These are phyloP conservation scores for Scheffersomyces stipitis DNA, from an alignment of 805 yeast species.

Conservation along the genomic window DNA sequence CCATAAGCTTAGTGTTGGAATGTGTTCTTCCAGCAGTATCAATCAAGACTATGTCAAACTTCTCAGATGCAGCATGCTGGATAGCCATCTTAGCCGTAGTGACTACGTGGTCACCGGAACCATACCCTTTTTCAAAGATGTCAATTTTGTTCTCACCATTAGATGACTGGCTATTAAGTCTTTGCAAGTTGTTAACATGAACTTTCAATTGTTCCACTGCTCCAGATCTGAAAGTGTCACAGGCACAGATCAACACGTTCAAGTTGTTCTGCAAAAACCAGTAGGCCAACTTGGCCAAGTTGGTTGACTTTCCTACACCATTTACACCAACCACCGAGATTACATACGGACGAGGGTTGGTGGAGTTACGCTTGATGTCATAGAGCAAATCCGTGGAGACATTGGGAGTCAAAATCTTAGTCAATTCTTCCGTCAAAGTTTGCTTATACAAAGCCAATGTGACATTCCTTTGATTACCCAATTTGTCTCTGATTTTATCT, in stretches of 20 bases:
- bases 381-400: conserved; percentile 84
- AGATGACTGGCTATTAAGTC: conserved; percentile 55
- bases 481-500: conserved; percentile 63
- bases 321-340: conserved; percentile 96
- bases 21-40: conserved; percentile 99
- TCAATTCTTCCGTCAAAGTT: conserved; percentile 63
- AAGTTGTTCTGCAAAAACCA: conserved; percentile 92
- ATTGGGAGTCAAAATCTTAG: conserved; percentile 84
- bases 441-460: conserved; percentile 66
- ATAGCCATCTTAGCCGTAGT: conserved; percentile 91
- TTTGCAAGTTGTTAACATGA: conserved; percentile 81
- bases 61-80: conserved; percentile 65
- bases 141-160: conserved; percentile 52
- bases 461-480: conserved; percentile 69
- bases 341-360: conserved; percentile 69
- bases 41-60: conserved; percentile 83
- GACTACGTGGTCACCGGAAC: conserved; percentile 93
- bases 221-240: conserved; percentile 97
- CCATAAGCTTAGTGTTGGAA: conserved; percentile 91
- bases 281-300: conserved; percentile 88
- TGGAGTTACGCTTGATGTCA: conserved; percentile 59
- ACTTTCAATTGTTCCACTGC: conserved; percentile 97
- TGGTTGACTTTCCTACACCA: conserved; percentile 97
- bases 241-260: conserved; percentile 87
- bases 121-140: conserved; percentile 91